Evolutionary conservation across 2,329 filamentous ascomycete genomes (phyloP).

Genomic region (Cladophialophora carrionii): DNA sequence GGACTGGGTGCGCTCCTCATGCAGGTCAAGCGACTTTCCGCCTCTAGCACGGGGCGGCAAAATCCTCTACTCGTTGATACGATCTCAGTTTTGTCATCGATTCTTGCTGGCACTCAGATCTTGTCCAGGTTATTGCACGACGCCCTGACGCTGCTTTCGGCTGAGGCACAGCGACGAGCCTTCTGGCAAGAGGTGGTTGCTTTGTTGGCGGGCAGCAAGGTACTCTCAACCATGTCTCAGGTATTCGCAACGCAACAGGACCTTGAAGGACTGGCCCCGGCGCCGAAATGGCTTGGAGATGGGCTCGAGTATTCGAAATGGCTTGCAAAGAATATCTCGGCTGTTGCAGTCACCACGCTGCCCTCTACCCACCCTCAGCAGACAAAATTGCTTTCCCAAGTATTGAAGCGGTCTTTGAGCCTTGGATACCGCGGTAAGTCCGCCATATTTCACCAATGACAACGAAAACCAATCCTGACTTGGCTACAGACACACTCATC

Average conservation of each 20-base stretch:
- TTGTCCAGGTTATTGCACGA: constrained; percentile 39
- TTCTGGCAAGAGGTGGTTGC: constrained; percentile 67
- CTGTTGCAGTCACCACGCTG: constrained; percentile 46
- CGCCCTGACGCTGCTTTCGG: constrained; percentile 47
- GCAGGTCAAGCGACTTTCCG: constrained; percentile 66
- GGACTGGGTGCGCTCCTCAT: constrained; percentile 77
- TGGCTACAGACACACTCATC: constrained; percentile 46
- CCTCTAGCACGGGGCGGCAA: constrained; percentile 38
- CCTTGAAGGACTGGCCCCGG: constrained; percentile 40
- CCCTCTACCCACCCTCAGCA: constrained; percentile 37
- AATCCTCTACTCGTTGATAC: constrained; percentile 44
- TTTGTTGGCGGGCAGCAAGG: constrained; percentile 62
- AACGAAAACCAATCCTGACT: constrained; percentile 1
- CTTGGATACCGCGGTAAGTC: constrained; percentile 71
- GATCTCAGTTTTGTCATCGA: constrained; percentile 44
- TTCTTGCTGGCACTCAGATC: constrained; percentile 36
- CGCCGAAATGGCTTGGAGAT: constrained; percentile 64
- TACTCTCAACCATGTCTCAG: constrained; percentile 63
- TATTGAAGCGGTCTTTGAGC: constrained; percentile 64
- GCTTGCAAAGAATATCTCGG: constrained; percentile 67
- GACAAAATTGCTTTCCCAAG: constrained; percentile 47
- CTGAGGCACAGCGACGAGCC: constrained; percentile 43
- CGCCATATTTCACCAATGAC: neutral
- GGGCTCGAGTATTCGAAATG: constrained; percentile 69
- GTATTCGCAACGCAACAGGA: constrained; percentile 47